Evolutionary conservation across 139 green algal species (phyloP).

Genomic region (Chlamydomonas sphaeroides): DNA sequence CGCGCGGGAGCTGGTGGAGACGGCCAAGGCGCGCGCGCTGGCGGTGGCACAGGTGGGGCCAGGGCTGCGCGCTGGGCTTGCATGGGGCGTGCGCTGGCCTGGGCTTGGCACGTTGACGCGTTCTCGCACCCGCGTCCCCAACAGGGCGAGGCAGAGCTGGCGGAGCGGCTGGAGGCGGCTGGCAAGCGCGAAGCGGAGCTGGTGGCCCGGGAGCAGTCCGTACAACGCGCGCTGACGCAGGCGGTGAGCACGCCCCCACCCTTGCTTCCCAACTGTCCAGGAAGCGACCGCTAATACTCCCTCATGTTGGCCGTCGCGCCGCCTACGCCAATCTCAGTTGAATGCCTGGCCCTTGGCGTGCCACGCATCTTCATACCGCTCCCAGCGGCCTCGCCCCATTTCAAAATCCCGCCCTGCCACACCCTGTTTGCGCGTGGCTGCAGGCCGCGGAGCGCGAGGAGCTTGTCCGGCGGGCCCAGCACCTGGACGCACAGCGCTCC

Average conservation of each 20-base stretch:
- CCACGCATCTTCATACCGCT: too few relatives aligned
- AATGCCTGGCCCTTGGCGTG: too few relatives aligned
- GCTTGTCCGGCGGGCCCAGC: not conserved
- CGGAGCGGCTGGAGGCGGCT: not conserved
- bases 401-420: too few relatives aligned
- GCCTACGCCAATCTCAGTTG: too few relatives aligned
- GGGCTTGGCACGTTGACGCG: not conserved
- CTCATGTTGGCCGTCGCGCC: too few relatives aligned
- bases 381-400: too few relatives aligned
- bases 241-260: constrained; percentile 17
- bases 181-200: constrained; percentile 14
- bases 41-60: constrained; percentile 1
- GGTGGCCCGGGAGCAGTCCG: constrained; percentile 6
- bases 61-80: not conserved
- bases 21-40: constrained; percentile 3
- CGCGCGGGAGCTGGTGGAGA: constrained; percentile 27
- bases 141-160: constrained; percentile 3
- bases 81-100: too few relatives aligned
- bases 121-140: not conserved
- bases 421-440: too few relatives aligned
- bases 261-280: too few relatives aligned
- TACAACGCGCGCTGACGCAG: constrained; percentile 4
- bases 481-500: constrained; percentile 6
- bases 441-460: constrained; percentile 29
- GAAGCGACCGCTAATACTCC: too few relatives aligned